These are phyloP conservation scores for Lichina pygmaea DNA, from an alignment of 495 filamentous ascomycete species.

Conservation along the genomic window DNA sequence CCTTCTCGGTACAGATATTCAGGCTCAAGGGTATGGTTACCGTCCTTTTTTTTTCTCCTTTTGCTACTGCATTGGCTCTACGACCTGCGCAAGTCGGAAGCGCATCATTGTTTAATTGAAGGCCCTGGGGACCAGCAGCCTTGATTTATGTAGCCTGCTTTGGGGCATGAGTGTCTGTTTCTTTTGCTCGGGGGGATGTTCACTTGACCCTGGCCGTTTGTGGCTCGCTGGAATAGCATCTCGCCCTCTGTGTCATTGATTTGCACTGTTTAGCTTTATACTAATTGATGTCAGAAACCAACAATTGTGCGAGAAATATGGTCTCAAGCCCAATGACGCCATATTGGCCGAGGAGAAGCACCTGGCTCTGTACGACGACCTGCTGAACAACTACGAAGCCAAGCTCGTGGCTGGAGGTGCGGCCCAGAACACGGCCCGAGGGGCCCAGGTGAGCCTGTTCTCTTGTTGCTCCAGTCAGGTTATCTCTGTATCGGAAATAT, in stretches of 20 bases:
- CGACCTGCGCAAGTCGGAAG: not conserved
- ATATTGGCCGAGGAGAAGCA: constrained; percentile 90
- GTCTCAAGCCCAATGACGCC: constrained; percentile 81
- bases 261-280: not conserved
- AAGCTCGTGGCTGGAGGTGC: constrained; percentile 92
- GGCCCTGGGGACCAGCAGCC: no score
- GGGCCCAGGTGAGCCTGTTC: constrained; percentile 35
- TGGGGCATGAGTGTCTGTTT: no score
- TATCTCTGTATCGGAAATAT: no score
- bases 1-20: not conserved
- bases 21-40: constrained; percentile 1
- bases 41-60: not conserved
- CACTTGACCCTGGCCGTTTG: not conserved
- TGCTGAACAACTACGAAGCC: constrained; percentile 60
- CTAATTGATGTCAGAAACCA: constrained; percentile 25
- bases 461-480: no score
- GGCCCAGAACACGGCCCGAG: constrained; percentile 92
- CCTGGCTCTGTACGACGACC: constrained; percentile 68
- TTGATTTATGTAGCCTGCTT: not conserved
- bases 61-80: not conserved
- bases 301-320: constrained; percentile 70
- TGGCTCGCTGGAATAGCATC: not conserved
- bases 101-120: no score
- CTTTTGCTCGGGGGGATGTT: not conserved
- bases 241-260: constrained; percentile 5